Percentiles rank a stretch among this genome's conserved stretches.
phyloP scores from a whole-genome alignment of 2,329 filamentous ascomycete species.

The Colletotrichum acutatum region DNA sequence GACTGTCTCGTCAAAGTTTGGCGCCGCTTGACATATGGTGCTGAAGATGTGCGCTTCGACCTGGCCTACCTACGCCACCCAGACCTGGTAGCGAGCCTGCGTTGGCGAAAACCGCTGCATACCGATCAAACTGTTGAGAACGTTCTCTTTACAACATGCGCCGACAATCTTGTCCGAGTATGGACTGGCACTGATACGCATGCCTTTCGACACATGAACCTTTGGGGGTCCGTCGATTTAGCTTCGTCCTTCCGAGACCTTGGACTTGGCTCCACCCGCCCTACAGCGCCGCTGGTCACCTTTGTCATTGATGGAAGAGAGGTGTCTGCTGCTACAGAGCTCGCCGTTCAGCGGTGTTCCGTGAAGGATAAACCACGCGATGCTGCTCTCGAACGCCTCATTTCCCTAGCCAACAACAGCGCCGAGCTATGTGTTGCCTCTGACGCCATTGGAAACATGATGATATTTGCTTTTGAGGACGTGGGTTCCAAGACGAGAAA shows the following conservation, averaged over 20 bases:
- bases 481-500: constrained; percentile 77
- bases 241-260: constrained; percentile 71
- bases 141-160: constrained; percentile 88
- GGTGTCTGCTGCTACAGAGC: constrained; percentile 81
- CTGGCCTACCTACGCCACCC: constrained; percentile 92
- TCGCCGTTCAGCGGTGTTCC: constrained; percentile 69
- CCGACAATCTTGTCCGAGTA: constrained; percentile 82
- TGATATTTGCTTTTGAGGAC: constrained; percentile 92
- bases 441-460: constrained; percentile 87
- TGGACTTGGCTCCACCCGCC: constrained; percentile 30
- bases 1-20: constrained; percentile 93
- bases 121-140: constrained; percentile 84
- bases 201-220: constrained; percentile 76
- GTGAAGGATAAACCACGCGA: constrained; percentile 48
- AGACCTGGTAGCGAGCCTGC: constrained; percentile 79
- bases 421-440: constrained; percentile 90
- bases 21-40: constrained; percentile 86
- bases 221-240: constrained; percentile 86
- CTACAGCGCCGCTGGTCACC: constrained; percentile 47
- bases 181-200: constrained; percentile 84
- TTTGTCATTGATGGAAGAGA: constrained; percentile 87
- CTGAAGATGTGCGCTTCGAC: constrained; percentile 87
- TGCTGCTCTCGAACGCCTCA: constrained; percentile 83
- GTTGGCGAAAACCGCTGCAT: constrained; percentile 86
- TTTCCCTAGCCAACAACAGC: constrained; percentile 84